Conservation (phyloP, 495 filamentous ascomycete species). For the Penicillium mononematosum region DNA sequence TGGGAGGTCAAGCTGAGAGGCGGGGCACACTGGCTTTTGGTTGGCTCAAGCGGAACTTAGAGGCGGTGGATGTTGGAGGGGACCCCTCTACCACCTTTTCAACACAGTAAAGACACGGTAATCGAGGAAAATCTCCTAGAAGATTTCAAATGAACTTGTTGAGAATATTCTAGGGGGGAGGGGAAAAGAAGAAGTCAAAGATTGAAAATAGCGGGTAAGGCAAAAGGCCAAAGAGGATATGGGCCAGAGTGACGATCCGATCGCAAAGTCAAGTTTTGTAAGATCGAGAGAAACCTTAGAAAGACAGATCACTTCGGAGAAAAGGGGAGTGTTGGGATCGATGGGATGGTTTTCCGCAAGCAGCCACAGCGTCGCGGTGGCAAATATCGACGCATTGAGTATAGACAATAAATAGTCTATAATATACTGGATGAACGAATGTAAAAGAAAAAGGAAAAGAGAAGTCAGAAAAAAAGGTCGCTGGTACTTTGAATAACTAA, state of each 20-base stretch:
- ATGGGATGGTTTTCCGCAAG: conserved; percentile 22
- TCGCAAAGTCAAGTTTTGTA: neutral
- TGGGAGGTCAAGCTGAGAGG: conserved; percentile 25
- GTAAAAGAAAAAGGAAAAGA: no score
- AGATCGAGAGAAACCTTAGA: neutral
- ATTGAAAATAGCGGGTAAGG: neutral
- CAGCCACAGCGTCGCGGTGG: conserved; percentile 25
- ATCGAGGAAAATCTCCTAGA: neutral
- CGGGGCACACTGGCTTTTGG: conserved; percentile 24
- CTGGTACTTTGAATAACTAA: neutral
- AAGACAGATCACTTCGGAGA: conserved; percentile 5
- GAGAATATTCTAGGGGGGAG: neutral
- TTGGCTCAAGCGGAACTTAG: conserved; percentile 13
- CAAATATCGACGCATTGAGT: conserved; percentile 21
- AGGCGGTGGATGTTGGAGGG: conserved; percentile 18
- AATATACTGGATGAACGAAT: neutral
- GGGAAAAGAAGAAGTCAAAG: neutral
- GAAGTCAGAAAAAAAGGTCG: neutral
- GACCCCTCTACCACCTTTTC: conserved; percentile 1
- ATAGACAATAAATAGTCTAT: conserved; percentile 9
- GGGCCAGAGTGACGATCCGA: neutral
- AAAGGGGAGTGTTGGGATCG: conserved; percentile 4
- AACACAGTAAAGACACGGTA: neutral
- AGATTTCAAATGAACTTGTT: neutral
- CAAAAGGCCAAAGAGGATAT: neutral